These are phyloP conservation scores for Venturia asperata DNA, from an alignment of 2,329 filamentous ascomycete genomes.

Conservation along the genomic window DNA sequence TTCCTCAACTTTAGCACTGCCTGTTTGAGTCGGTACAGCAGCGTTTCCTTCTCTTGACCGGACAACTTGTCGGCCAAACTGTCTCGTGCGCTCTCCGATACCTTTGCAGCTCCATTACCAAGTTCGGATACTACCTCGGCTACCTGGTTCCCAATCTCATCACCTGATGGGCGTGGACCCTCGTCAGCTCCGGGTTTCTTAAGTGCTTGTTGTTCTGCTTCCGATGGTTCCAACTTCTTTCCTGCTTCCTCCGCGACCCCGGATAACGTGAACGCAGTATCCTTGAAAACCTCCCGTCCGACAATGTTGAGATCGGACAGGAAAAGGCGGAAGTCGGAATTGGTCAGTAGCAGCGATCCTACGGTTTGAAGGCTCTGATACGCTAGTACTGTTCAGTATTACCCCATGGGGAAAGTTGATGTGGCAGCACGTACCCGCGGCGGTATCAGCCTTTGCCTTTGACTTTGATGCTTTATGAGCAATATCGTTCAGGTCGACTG, in stretches of 20 bases:
- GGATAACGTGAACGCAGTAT: slow-evolving; percentile 74
- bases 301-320: slow-evolving; percentile 72
- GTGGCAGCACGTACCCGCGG: slow-evolving; percentile 49
- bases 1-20: slow-evolving; percentile 67
- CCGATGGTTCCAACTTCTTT: slow-evolving; percentile 63
- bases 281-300: slow-evolving; percentile 75
- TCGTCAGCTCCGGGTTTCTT: slow-evolving; percentile 45
- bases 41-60: slow-evolving; percentile 63
- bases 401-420: slow-evolving; percentile 14
- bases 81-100: slow-evolving; percentile 52
- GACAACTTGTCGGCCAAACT: slow-evolving; percentile 68
- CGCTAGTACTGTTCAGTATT: slow-evolving; percentile 40
- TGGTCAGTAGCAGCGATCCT: slow-evolving; percentile 75
- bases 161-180: slow-evolving; percentile 38
- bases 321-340: slow-evolving; percentile 83
- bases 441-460: slow-evolving; percentile 62
- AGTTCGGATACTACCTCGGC: slow-evolving; percentile 35
- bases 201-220: slow-evolving; percentile 50
- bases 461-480: slow-evolving; percentile 53
- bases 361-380: slow-evolving; percentile 79
- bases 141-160: slow-evolving; percentile 54
- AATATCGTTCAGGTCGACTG: slow-evolving; percentile 59
- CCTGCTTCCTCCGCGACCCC: slow-evolving; percentile 67
- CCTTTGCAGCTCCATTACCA: slow-evolving; percentile 37
- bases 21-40: slow-evolving; percentile 69